phyloP scores from a whole-genome alignment of 441 rosid genomes.

The Pelargonium citronellum region DNA sequence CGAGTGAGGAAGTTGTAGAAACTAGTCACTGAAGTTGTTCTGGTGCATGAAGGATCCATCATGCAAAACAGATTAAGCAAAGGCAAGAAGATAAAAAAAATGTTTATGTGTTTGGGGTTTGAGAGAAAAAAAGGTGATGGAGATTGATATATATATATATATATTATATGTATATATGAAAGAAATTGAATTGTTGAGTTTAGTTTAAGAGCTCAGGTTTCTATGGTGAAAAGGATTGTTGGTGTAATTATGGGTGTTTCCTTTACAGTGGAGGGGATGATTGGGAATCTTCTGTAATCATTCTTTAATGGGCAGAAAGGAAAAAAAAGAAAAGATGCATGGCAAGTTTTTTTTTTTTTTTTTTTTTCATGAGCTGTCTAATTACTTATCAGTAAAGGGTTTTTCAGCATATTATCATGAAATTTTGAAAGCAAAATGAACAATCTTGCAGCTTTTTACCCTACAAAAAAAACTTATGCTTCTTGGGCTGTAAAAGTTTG shows the following conservation, averaged over 20 bases:
- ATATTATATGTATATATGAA: slow-evolving; percentile 5
- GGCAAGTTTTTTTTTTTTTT: not conserved
- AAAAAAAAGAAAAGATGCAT: slow-evolving; percentile 8
- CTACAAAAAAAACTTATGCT: slow-evolving; percentile 17
- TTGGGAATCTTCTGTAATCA: slow-evolving; percentile 59
- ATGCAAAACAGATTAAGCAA: slow-evolving; percentile 15
- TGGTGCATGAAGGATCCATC: slow-evolving; percentile 72
- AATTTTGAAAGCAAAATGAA: slow-evolving; percentile 10
- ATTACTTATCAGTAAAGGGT: not conserved
- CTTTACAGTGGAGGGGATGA: slow-evolving; percentile 83
- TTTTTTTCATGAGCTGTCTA: slow-evolving; percentile 6
- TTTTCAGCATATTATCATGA: not conserved
- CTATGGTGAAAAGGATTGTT: slow-evolving; percentile 71
- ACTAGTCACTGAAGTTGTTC: slow-evolving; percentile 55
- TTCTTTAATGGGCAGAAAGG: slow-evolving; percentile 39
- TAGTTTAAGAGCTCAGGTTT: slow-evolving; percentile 48
- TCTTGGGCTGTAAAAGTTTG: slow-evolving; percentile 32
- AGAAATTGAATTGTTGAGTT: not conserved
- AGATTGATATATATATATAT: slow-evolving; percentile 29
- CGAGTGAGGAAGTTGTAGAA: slow-evolving; percentile 69
- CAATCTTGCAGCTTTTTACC: slow-evolving; percentile 22
- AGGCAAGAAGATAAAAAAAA: slow-evolving; percentile 17
- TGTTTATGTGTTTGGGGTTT: not conserved
- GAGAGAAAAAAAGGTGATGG: slow-evolving; percentile 19
- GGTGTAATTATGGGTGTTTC: slow-evolving; percentile 95